Evolutionary conservation across 345 rosid species (phyloP).

Genomic region (Punica granatum): DNA sequence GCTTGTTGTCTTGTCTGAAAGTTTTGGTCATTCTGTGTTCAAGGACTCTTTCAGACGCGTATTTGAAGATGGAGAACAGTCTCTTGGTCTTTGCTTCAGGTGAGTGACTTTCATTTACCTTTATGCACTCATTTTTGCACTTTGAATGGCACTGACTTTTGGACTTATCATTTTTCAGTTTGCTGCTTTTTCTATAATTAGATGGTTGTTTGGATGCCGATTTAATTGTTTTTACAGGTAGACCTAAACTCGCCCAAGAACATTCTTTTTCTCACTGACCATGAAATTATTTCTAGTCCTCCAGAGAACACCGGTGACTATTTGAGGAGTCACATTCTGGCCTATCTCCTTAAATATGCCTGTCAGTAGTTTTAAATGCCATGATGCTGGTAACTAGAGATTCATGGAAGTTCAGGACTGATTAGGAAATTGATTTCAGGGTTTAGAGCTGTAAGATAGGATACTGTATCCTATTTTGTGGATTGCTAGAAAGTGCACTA

Average conservation of each 20-base stretch:
- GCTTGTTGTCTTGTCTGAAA: slow-evolving; percentile 90
- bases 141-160: background rate
- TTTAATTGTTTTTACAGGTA: background rate
- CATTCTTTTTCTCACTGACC: too few relatives aligned
- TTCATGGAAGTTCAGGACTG: too few relatives aligned
- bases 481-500: background rate
- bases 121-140: background rate
- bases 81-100: slow-evolving; percentile 96
- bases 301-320: too few relatives aligned
- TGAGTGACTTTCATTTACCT: slow-evolving; percentile 26
- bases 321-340: too few relatives aligned
- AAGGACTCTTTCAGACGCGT: slow-evolving; percentile 90
- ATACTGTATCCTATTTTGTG: background rate
- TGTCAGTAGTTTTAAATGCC: too few relatives aligned
- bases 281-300: too few relatives aligned
- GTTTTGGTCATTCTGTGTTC: slow-evolving; percentile 98
- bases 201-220: background rate
- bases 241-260: background rate
- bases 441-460: too few relatives aligned
- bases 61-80: slow-evolving; percentile 87
- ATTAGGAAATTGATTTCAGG: too few relatives aligned
- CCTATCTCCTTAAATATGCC: too few relatives aligned
- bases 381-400: too few relatives aligned
- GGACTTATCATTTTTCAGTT: background rate
- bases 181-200: background rate